Evolutionary conservation across 805 yeast species (phyloP), one percentile per base, ranked within the genome.

Genomic region (Novakomyces olei): DNA sequence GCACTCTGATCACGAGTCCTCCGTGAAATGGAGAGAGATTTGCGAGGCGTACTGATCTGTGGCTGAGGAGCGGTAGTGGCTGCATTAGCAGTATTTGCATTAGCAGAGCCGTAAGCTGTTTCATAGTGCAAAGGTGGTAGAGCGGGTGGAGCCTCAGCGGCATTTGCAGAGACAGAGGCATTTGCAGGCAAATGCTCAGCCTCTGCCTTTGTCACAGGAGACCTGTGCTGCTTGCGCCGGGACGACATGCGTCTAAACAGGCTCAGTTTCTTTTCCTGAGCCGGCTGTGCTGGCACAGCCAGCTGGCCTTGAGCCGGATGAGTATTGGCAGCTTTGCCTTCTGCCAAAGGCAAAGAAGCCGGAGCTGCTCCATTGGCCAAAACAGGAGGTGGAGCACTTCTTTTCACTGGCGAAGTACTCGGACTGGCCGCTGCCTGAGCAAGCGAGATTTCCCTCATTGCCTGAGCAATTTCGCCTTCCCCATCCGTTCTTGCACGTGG

Each of bases 61-160:
- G 25, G 32, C 8, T 17, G 25, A 18, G 20, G n/a, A 18, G 20
- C 24, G 9, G n/a, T n/a, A 22, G 24, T 8, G 24, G 24, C n/a
- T 22, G 24, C 10, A 22, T n/a, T 22, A 22, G 24, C 10, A 8
- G n/a, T 22, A 8, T 22, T n/a, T n/a, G 24, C n/a, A n/a, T 22
- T 22, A 22, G 24, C 8, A n/a, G 10, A 8, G 24, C n/a, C 24
- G 24, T 8, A 8, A 22, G 10, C 24, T 27, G 2, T 17, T 27
- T 8, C 19, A 20, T 17, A 27, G 30, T 17, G 30, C 19, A 27
- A 20, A 27, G 6, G 25, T 12, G 18, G 30, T 17, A 27, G 30
- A 26, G 14, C 27, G n/a, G n/a, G n/a, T n/a, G n/a, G n/a, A n/a
- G n/a, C n/a, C n/a, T n/a, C n/a, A n/a, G n/a, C n/a, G n/a, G n/a